Conservation (phyloP, 768 basidiomycete genomes). For the Daedaleopsis sinensis region DNA sequence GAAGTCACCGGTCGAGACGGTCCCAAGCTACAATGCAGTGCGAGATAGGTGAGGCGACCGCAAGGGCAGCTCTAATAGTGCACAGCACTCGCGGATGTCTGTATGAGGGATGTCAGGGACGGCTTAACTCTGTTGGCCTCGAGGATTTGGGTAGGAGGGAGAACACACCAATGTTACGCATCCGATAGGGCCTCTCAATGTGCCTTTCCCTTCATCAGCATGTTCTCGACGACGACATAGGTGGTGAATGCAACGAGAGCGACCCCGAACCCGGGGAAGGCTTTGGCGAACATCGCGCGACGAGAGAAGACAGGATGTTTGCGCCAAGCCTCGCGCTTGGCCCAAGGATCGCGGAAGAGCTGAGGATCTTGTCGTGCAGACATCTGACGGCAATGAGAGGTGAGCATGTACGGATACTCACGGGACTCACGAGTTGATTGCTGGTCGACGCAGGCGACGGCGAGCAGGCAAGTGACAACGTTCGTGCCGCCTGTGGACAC, state of each 20-base stretch:
- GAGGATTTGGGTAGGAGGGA: neutral
- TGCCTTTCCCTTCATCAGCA: constrained; percentile 46
- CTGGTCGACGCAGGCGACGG: constrained; percentile 1
- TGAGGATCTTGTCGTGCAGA: constrained; percentile 45
- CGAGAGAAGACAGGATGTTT: constrained; percentile 88
- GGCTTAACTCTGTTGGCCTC: neutral
- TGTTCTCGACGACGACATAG: constrained; percentile 86
- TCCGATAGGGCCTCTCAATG: constrained; percentile 7
- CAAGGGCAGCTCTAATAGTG: too few relatives aligned
- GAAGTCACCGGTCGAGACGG: too few relatives aligned
- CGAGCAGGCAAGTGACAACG: constrained; percentile 7
- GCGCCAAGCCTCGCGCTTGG: constrained; percentile 90
- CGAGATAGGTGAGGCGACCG: too few relatives aligned
- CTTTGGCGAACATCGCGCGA: constrained; percentile 82
- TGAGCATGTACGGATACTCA: neutral
- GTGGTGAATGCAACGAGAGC: constrained; percentile 90
- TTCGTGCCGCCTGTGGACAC: constrained; percentile 1
- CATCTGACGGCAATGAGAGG: constrained; percentile 42
- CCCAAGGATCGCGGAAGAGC: constrained; percentile 94
- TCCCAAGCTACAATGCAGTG: neutral
- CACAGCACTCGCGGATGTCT: neutral
- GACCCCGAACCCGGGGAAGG: constrained; percentile 95
- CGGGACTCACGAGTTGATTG: constrained; percentile 8
- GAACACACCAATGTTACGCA: neutral
- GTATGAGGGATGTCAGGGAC: too few relatives aligned